phyloP scores from a whole-genome alignment of 1,284 basidiomycete species.

The Microbotryum lychnidis-dioicae region DNA sequence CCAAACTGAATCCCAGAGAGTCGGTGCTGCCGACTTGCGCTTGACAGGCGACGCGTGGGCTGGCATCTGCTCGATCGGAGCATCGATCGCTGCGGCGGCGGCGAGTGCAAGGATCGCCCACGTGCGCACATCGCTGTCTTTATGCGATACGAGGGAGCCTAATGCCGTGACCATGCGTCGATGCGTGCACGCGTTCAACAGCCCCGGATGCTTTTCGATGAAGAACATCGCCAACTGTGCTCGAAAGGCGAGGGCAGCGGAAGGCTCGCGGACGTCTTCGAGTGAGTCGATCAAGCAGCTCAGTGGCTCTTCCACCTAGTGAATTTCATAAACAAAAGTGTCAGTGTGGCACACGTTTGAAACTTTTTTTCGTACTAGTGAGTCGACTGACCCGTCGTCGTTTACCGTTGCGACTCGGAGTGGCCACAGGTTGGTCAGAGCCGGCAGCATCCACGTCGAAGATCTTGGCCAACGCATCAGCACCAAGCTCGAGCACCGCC shows the following conservation, averaged over 20 bases:
- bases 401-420: too few relatives aligned
- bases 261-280: conserved; percentile 38
- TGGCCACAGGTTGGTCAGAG: not conserved
- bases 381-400: too few relatives aligned
- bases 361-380: too few relatives aligned
- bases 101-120: conserved; percentile 71
- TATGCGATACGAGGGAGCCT: conserved; percentile 54
- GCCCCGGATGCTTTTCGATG: conserved; percentile 62
- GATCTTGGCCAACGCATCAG: conserved; percentile 55
- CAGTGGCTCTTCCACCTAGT: conserved; percentile 47
- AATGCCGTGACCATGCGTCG: conserved; percentile 52
- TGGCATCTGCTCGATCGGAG: too few relatives aligned
- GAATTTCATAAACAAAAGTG: too few relatives aligned
- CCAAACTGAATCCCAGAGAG: conserved; percentile 68
- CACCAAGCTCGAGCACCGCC: conserved; percentile 72
- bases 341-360: too few relatives aligned
- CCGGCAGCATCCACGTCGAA: conserved; percentile 2
- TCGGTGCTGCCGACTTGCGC: not conserved
- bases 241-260: conserved; percentile 45
- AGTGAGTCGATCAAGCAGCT: conserved; percentile 52
- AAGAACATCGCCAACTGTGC: conserved; percentile 78
- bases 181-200: conserved; percentile 54
- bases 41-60: not conserved
- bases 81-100: conserved; percentile 41
- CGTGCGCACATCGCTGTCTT: conserved; percentile 59